These are phyloP conservation scores for Raffaelea arxii DNA, from an alignment of 2,329 filamentous ascomycete species.

Conservation along the genomic window DNA sequence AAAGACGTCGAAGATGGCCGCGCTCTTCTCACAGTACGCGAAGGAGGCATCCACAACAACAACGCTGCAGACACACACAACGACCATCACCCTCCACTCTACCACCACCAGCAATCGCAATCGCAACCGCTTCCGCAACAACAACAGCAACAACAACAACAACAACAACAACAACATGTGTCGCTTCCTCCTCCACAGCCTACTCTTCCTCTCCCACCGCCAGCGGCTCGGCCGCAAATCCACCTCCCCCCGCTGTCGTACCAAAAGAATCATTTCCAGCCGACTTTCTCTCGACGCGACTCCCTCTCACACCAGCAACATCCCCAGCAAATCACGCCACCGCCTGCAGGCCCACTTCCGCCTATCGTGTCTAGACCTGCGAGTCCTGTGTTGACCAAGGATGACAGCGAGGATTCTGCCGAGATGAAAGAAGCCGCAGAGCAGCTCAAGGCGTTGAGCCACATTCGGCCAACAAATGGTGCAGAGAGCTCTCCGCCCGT, in stretches of 20 bases:
- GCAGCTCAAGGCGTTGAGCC: slow-evolving; percentile 55
- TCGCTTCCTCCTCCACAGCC: neutral
- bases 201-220: slow-evolving; percentile 6
- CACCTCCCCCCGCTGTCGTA: slow-evolving; percentile 4
- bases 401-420: slow-evolving; percentile 51
- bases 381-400: slow-evolving; percentile 25
- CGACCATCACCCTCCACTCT: slow-evolving; percentile 3
- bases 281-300: slow-evolving; percentile 2
- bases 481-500: slow-evolving; percentile 2
- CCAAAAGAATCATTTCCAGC: slow-evolving; percentile 3
- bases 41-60: slow-evolving; percentile 24
- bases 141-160: slow-evolving; percentile 1
- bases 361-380: slow-evolving; percentile 5
- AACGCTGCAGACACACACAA: neutral
- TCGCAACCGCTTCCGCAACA: slow-evolving; percentile 7
- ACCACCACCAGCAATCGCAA: slow-evolving; percentile 6
- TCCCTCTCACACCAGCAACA: slow-evolving; percentile 6
- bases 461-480: slow-evolving; percentile 45
- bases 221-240: slow-evolving; percentile 1
- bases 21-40: slow-evolving; percentile 44
- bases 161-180: neutral
- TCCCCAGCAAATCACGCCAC: slow-evolving; percentile 1
- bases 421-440: slow-evolving; percentile 62
- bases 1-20: slow-evolving; percentile 49
- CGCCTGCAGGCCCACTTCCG: neutral